phyloP scores from a whole-genome alignment of 2,329 filamentous ascomycete genomes.

The Trichoderma semiorbis region DNA sequence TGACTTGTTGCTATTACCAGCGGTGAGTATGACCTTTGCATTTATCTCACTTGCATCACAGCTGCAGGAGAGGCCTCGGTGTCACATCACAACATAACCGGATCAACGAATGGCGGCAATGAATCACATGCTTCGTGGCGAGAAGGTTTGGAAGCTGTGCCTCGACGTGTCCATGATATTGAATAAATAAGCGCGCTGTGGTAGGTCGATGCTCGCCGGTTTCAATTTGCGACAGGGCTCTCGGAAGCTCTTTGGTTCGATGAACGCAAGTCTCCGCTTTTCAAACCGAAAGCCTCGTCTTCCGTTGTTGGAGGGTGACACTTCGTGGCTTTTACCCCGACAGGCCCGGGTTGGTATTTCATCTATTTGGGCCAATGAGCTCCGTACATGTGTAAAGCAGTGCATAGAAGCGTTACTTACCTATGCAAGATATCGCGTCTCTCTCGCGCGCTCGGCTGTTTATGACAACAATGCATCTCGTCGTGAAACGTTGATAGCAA shows the following conservation, averaged over 20 bases:
- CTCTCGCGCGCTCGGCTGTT: neutral
- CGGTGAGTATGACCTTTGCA: neutral
- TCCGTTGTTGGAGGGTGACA: neutral
- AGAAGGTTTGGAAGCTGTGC: neutral
- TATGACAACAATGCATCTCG: neutral
- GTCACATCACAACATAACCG: neutral
- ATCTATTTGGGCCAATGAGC: neutral
- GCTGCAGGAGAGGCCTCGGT: neutral
- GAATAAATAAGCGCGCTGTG: neutral
- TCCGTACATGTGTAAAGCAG: neutral
- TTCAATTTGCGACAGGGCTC: no score
- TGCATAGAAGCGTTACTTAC: neutral
- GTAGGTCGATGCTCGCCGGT: neutral
- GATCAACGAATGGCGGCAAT: neutral
- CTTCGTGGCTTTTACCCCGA: neutral
- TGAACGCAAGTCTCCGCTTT: neutral
- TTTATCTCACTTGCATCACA: neutral
- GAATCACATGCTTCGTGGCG: neutral
- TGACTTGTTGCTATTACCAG: neutral
- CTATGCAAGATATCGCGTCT: neutral
- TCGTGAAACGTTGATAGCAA: neutral
- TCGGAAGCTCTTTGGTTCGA: neutral
- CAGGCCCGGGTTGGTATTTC: neutral
- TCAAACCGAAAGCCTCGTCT: neutral
- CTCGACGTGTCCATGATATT: neutral